A percentile compares a stretch with the other conserved stretches of the same genome.
Conservation (phyloP, 768 basidiomycete genomes). For the Podaxis sp. region DNA sequence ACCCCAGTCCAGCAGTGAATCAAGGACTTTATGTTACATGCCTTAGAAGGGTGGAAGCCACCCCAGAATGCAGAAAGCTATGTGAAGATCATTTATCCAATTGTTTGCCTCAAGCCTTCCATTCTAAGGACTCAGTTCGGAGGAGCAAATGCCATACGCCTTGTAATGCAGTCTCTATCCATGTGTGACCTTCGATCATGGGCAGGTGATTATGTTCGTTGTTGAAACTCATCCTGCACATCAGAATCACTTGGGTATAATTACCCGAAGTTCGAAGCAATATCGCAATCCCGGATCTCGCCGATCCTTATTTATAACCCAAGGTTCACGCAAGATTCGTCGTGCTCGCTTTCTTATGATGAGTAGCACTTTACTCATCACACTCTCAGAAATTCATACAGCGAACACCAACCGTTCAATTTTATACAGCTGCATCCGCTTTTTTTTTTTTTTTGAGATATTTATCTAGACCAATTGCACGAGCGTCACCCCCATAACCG, state of each 20-base stretch:
- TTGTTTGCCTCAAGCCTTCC: not conserved
- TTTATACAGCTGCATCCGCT: no score
- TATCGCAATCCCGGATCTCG: not conserved
- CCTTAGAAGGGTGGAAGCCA: not conserved
- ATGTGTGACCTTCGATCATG: not conserved
- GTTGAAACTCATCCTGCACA: no score
- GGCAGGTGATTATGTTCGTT: not conserved
- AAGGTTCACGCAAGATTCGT: no score
- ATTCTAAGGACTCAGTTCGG: not conserved
- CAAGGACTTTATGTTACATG: not conserved
- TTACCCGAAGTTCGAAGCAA: not conserved
- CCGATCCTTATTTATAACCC: not conserved
- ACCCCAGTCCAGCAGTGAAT: not conserved
- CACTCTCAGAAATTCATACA: no score
- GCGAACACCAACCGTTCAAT: no score
- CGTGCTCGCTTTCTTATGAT: no score
- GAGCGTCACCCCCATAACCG: no score
- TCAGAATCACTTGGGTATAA: no score
- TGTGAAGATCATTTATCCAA: not conserved
- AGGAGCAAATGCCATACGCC: not conserved
- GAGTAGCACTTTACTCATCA: no score
- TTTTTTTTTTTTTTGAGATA: no score
- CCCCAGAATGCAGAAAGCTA: conserved; percentile 3
- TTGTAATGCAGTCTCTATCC: not conserved
- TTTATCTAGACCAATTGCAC: no score